Evolutionary conservation across 768 basidiomycete genomes (phyloP), one percentile per base, ranked within the genome.

Genomic region (Tremella fuciformis): DNA sequence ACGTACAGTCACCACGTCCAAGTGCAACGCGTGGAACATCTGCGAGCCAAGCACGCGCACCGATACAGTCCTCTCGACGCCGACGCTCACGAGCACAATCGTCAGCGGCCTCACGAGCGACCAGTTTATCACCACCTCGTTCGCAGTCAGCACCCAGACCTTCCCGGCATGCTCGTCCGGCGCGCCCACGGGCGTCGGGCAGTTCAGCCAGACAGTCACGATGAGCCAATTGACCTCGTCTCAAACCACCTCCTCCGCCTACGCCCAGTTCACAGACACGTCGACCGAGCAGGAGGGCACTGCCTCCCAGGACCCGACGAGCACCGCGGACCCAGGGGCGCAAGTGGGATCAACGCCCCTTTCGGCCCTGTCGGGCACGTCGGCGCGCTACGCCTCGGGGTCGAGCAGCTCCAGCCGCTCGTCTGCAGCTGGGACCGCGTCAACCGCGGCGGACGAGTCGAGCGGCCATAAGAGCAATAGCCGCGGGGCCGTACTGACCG

Each of bases 161-260:
- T 34, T 34, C 11, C 29, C 29, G 29, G 29, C 29, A 11, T 34
- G 29, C 29, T 34, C 29, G 29, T 34, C 29, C 22, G 42, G 42
- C 22, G n/a, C 42, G 6, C 42, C 22, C 16, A 22, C 22, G 8
- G n/a, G 22, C 42, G n/a, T 46, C n/a, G 42, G n/a, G 42, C 42
- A 46, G 42, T 18, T 46, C n/a, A 46, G 29, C 42, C n/a, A 18
- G 42, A 46, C 42, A 22, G n/a, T 18, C 16, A 18, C 42, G 6
- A 18, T 22, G 22, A 46, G 42, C 22, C 42, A 46, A 46, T 46
- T 15, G 42, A 46, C 42, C 42, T 46, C 22, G 4, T 46, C 42
- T 15, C 42, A 46, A 18, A 46, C 15, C 42, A 46, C 22, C 6
- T 46, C 42, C 42, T 4, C 8, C 4, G n/a, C n/a, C 6, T 4